Conservation (phyloP, 2,329 filamentous ascomycete genomes). For the Byssothecium circinans region DNA sequence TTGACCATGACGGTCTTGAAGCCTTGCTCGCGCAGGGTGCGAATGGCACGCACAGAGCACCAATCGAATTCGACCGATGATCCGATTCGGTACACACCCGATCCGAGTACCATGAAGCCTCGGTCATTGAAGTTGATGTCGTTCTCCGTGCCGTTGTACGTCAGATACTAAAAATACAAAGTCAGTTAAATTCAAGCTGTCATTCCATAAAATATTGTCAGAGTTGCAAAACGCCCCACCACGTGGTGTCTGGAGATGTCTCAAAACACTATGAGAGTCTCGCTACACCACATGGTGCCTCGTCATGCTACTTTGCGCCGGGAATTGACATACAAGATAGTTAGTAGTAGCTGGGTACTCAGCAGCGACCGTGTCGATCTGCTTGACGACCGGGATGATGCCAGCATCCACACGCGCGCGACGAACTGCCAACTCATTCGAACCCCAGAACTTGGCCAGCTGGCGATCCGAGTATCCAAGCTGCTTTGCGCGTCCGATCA, state of each 20-base stretch:
- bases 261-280: no score
- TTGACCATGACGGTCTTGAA: constrained; percentile 98
- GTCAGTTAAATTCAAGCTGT: no score
- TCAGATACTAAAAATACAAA: no score
- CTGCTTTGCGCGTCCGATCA: constrained; percentile 84
- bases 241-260: no score
- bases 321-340: no score
- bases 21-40: constrained; percentile 79
- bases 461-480: constrained; percentile 94
- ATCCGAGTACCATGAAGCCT: constrained; percentile 94
- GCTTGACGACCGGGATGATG: constrained; percentile 89
- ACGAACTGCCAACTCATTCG: constrained; percentile 88
- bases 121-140: constrained; percentile 85
- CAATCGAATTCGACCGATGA: constrained; percentile 99
- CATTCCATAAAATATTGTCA: no score
- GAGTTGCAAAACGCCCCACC: no score
- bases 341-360: constrained; percentile 95
- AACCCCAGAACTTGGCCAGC: constrained; percentile 89
- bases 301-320: no score
- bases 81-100: constrained; percentile 94
- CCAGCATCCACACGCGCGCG: constrained; percentile 81
- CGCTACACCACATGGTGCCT: no score
- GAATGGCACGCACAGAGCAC: constrained; percentile 94
- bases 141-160: constrained; percentile 87
- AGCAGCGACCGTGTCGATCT: constrained; percentile 98